Percentiles rank a stretch among this genome's conserved stretches.
Conservation (phyloP, 2,329 filamentous ascomycete genomes). For the Ampelomyces quisqualis region DNA sequence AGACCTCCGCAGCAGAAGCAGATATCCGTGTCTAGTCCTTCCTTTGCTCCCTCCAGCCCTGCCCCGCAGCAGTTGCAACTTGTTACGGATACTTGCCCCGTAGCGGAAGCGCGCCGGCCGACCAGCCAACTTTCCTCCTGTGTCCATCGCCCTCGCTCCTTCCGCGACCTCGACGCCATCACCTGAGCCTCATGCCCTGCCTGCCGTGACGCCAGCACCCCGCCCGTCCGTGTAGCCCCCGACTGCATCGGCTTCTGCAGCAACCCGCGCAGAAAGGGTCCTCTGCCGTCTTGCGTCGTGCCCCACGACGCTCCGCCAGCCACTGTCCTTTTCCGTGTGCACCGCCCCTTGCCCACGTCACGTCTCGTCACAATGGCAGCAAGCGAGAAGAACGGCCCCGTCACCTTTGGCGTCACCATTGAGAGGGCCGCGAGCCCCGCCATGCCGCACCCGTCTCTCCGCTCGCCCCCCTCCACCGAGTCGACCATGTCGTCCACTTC, state of each 20-base stretch:
- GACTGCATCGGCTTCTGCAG: slow-evolving; percentile 15
- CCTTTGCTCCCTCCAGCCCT: slow-evolving; percentile 11
- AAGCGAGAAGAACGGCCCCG: slow-evolving; percentile 33
- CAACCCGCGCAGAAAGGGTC: slow-evolving; percentile 11
- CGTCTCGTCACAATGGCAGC: slow-evolving; percentile 31
- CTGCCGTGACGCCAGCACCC: too few relatives aligned
- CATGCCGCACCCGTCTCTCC: slow-evolving; percentile 22
- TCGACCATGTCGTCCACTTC: slow-evolving; percentile 37
- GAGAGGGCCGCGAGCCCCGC: slow-evolving; percentile 29
- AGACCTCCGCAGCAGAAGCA: slow-evolving; percentile 8
- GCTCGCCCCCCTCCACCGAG: slow-evolving; percentile 37
- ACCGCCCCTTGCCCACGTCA: slow-evolving; percentile 15
- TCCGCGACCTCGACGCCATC: slow-evolving; percentile 11
- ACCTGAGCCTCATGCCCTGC: slow-evolving; percentile 15
- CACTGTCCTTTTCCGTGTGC: slow-evolving; percentile 10
- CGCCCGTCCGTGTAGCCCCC: slow-evolving; percentile 14
- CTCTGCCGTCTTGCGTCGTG: too few relatives aligned
- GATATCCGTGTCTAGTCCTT: slow-evolving; percentile 11
- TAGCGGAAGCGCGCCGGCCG: slow-evolving; percentile 20
- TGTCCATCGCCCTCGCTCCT: slow-evolving; percentile 13
- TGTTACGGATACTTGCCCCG: too few relatives aligned
- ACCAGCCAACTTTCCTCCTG: slow-evolving; percentile 14
- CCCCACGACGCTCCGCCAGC: slow-evolving; percentile 7
- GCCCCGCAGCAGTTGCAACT: slow-evolving; percentile 10
- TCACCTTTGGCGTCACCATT: slow-evolving; percentile 49